A percentile compares a stretch with the other conserved stretches of the same genome.
phyloP scores from a whole-genome alignment of 352 stramenopile species.

The Phytophthora europaea region DNA sequence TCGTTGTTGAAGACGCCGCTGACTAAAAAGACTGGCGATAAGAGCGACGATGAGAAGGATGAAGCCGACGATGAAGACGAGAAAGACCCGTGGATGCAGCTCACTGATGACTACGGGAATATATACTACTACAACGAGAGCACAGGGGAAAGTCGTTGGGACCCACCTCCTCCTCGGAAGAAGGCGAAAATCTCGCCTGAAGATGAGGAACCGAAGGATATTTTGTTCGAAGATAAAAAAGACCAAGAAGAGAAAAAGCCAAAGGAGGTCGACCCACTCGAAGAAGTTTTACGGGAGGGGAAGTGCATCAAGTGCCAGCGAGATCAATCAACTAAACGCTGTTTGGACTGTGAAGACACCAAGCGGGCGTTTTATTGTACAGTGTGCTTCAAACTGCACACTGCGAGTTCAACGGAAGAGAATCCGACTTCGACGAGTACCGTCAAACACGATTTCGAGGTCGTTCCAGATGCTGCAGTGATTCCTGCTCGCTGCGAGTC shows the following conservation, averaged over 20 bases:
- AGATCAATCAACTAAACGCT: constrained; percentile 55
- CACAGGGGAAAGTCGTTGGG: constrained; percentile 66
- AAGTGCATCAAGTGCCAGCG: constrained; percentile 55
- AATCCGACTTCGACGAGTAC: constrained; percentile 24
- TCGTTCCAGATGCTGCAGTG: constrained; percentile 40
- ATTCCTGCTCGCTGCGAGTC: constrained; percentile 46
- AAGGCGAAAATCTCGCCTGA: constrained; percentile 12
- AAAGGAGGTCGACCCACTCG: constrained; percentile 26
- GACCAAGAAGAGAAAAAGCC: constrained; percentile 1
- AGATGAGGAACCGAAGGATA: constrained; percentile 3
- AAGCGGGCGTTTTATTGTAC: constrained; percentile 50
- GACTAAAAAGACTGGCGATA: background rate
- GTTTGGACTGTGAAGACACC: constrained; percentile 56
- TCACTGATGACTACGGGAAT: constrained; percentile 60
- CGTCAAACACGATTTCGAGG: constrained; percentile 66
- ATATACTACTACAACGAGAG: constrained; percentile 72
- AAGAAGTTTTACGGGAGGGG: constrained; percentile 24
- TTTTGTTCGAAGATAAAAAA: background rate
- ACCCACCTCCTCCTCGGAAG: constrained; percentile 34
- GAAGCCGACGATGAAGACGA: constrained; percentile 14
- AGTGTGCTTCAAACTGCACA: constrained; percentile 66
- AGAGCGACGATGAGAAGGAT: constrained; percentile 19
- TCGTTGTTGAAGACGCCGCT: constrained; percentile 16
- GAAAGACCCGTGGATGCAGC: constrained; percentile 39
- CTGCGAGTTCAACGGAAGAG: constrained; percentile 23